phyloP scores from a whole-genome alignment of 164 flowering plant species.

The Chimonanthus salicifolius region DNA sequence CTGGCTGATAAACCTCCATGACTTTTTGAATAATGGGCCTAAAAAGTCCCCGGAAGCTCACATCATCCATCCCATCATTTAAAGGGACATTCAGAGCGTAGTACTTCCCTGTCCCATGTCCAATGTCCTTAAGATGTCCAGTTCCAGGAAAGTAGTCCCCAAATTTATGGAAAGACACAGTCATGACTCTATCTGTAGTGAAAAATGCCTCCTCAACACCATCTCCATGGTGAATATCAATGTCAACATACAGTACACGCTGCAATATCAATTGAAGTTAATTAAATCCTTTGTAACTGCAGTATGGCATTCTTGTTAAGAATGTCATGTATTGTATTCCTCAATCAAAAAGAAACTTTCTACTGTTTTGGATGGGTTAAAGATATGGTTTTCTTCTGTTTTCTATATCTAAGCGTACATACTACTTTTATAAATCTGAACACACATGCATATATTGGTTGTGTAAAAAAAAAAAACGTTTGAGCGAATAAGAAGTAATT shows the following conservation, averaged over 20 bases:
- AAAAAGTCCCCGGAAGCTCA: conserved; percentile 65
- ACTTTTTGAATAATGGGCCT: conserved; percentile 73
- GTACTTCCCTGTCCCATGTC: conserved; percentile 56
- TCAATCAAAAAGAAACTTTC: too few species aligned
- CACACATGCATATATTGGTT: too few species aligned
- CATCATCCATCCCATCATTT: conserved; percentile 87
- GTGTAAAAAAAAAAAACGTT: too few species aligned
- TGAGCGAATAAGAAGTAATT: too few species aligned
- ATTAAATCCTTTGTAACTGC: neutral
- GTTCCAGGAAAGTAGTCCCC: conserved; percentile 88
- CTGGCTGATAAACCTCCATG: conserved; percentile 88
- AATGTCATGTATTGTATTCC: too few species aligned
- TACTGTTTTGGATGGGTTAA: too few species aligned
- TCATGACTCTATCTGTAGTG: conserved; percentile 88
- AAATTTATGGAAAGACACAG: conserved; percentile 84
- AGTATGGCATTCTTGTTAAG: neutral
- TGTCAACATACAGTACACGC: conserved; percentile 85
- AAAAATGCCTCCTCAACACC: conserved; percentile 92
- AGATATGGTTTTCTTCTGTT: too few species aligned
- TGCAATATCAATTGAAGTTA: conserved; percentile 25
- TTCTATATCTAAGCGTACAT: too few species aligned
- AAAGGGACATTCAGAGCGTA: conserved; percentile 89
- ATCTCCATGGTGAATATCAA: conserved; percentile 90
- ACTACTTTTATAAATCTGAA: too few species aligned
- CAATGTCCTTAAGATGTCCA: conserved; percentile 73